Base-by-base conservation (phyloP, 2,329 filamentous ascomycete genomes). In the Colletotrichum simmondsii region DNA sequence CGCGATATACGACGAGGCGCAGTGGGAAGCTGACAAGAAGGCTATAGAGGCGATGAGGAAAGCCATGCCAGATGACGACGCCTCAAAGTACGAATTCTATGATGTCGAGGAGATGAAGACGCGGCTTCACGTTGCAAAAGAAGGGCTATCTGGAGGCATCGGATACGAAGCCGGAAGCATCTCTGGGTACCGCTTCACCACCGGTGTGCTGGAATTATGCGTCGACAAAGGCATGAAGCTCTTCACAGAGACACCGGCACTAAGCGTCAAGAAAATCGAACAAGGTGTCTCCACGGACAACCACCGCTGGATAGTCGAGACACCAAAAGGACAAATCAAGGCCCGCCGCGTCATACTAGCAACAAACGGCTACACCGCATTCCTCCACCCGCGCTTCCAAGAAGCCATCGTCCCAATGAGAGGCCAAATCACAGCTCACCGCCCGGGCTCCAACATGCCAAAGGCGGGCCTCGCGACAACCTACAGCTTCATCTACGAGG, bases 401-500 rank as follows among this genome's bases (percentile, higher is more conserved):
- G 68, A 74, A 32, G 73, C 69, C 52, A 74, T 78, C 52, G 71
- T 77, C 11, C 77, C 77, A 14, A 62, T 78, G 60, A 69, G 76
- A 2, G 77, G 77, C 6, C 75, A 76, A 26, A 59, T 74, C 22
- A 64, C 65, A 8, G 74, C 72, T 24, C 83, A 83, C 54, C 65
- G 80, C 26, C 75, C 82, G 60, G 79, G 84, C 12, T 58, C 74
- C 76, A 75, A 63, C 4, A 80, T 85, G 74, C 84, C 85, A 2
- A n/a, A 68, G 1, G 78, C 74, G 0, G 83, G 85, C 12, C 77
- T 90, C 32, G 78, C 81, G 6, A 85, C 83, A 2, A 91, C 90
- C 1, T 92, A 91, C 76, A 91, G 87, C 24, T 91, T 93, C 75
- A 88, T 92, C 30, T 91, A 90, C 77, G 83, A 84, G 2, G 80